phyloP scores from a whole-genome alignment of 495 filamentous ascomycete genomes.

The Neurospora sp. region DNA sequence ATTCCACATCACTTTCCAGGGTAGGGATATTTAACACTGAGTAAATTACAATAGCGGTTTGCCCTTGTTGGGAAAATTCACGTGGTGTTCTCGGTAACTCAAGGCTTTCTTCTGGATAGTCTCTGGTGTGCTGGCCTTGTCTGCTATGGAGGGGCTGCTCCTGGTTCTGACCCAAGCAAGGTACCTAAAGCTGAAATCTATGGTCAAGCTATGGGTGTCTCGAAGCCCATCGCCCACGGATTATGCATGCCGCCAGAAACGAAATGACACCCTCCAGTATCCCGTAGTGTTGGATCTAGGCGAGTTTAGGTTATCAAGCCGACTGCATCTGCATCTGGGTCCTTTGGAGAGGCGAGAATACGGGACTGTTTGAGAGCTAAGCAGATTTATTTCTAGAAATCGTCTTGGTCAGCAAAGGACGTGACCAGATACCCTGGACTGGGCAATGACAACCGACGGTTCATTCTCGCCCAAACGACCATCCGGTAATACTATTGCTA shows the following conservation, averaged over 20 bases:
- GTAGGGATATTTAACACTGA: not conserved
- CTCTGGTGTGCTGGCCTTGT: not conserved
- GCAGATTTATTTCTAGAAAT: not conserved
- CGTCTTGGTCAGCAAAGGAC: not conserved
- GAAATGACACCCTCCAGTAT: not conserved
- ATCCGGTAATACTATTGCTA: not conserved
- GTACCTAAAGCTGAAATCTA: not conserved
- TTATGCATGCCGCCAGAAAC: not conserved
- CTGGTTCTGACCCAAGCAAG: not conserved
- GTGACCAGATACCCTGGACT: not conserved
- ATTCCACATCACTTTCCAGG: not conserved
- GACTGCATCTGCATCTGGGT: not conserved
- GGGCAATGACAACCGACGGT: not conserved
- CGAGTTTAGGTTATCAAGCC: not conserved
- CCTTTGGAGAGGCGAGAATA: not conserved
- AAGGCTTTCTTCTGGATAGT: not conserved
- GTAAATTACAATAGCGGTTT: not conserved
- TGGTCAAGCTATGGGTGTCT: not conserved
- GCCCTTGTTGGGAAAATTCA: not conserved
- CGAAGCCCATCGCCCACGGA: not conserved
- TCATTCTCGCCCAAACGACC: not conserved
- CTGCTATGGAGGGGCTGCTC: not conserved
- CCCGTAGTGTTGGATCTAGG: not conserved
- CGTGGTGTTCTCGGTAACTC: not conserved
- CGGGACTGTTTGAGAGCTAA: not conserved